phyloP scores from a whole-genome alignment of 257 asterid genomes.

The Solanum corneliomulleri region DNA sequence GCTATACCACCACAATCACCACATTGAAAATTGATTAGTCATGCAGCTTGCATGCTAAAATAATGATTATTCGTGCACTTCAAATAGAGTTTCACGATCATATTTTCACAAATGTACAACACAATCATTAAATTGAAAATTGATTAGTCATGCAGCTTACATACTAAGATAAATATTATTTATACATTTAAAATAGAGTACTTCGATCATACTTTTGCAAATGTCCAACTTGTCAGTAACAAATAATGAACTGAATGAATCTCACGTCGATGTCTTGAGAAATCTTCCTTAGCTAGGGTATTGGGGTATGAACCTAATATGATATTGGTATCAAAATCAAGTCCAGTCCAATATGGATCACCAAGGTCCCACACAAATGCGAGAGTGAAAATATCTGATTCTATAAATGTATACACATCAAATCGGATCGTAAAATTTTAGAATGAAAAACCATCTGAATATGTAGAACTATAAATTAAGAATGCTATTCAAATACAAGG shows the following conservation, averaged over 20 bases:
- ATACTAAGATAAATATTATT: neutral
- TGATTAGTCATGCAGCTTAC: neutral
- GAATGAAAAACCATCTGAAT: neutral
- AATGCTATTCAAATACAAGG: neutral
- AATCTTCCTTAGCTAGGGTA: neutral
- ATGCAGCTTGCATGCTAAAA: neutral
- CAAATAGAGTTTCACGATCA: neutral
- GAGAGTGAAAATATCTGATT: neutral
- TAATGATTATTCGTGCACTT: neutral
- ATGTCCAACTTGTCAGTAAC: neutral
- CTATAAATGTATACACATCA: neutral
- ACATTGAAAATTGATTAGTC: neutral
- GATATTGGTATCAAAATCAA: neutral
- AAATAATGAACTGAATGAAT: neutral
- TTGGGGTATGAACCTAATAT: neutral
- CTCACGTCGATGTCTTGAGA: neutral
- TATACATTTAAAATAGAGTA: neutral
- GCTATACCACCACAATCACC: neutral
- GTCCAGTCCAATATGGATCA: neutral
- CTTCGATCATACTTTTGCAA: neutral
- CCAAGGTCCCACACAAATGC: neutral
- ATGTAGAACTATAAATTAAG: neutral
- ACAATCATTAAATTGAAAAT: neutral
- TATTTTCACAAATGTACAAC: neutral
- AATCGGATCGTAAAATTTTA: neutral